Percentiles rank a stretch among this genome's conserved stretches.
Conservation (phyloP, 148 eudicot genomes). For the Talinum fruticosum region DNA sequence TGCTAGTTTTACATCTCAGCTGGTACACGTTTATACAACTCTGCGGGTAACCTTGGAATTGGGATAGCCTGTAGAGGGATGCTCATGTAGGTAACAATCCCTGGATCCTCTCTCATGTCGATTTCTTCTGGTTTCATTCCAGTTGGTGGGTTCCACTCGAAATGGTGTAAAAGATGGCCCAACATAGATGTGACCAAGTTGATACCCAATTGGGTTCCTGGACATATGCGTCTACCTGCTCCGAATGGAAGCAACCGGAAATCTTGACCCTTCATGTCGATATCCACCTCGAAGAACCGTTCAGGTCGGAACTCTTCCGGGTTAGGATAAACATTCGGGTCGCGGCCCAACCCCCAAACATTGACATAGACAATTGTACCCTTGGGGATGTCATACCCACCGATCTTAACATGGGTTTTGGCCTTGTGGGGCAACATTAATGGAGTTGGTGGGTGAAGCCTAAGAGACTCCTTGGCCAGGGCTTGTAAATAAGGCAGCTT, state of each 20-base stretch:
- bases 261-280: constrained; percentile 80
- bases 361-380: constrained; percentile 62
- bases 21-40: constrained; percentile 56
- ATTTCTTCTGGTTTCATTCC: constrained; percentile 62
- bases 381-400: constrained; percentile 82
- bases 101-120: constrained; percentile 68
- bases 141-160: constrained; percentile 49
- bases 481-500: constrained; percentile 70
- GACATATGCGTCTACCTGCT: constrained; percentile 75
- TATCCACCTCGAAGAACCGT: constrained; percentile 64
- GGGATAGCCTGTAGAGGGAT: constrained; percentile 60
- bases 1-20: constrained; percentile 27
- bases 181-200: constrained; percentile 73
- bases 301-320: constrained; percentile 69
- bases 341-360: constrained; percentile 81
- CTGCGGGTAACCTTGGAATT: constrained; percentile 58
- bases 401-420: constrained; percentile 61
- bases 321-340: constrained; percentile 53
- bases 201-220: constrained; percentile 72
- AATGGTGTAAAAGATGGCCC: constrained; percentile 76
- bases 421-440: constrained; percentile 80
- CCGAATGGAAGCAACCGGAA: constrained; percentile 73
- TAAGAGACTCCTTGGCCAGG: constrained; percentile 62
- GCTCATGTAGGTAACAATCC: constrained; percentile 66
- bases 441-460: constrained; percentile 90